Conservation (phyloP, 345 rosid genomes). For the Psidium guajava region DNA sequence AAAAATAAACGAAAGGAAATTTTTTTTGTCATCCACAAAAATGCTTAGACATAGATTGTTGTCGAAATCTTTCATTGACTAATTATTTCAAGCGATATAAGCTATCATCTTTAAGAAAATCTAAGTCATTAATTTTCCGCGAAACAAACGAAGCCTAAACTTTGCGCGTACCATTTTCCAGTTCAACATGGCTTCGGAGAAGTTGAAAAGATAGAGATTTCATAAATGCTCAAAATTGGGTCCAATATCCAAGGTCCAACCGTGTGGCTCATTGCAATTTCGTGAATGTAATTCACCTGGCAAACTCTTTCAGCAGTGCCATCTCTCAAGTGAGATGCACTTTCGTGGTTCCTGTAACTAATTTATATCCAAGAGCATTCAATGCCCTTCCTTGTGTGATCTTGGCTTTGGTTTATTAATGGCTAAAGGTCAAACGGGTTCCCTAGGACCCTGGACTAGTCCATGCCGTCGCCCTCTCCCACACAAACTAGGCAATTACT, state of each 20-base stretch:
- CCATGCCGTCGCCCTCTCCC: accelerated
- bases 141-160: too few relatives aligned
- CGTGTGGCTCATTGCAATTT: neutral
- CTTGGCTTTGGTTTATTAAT: neutral
- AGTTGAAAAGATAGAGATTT: neutral
- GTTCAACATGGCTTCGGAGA: neutral
- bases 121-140: too few relatives aligned
- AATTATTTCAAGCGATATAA: too few relatives aligned
- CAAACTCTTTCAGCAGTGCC: neutral
- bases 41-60: too few relatives aligned
- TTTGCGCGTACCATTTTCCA: neutral
- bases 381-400: neutral
- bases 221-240: neutral
- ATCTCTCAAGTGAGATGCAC: neutral
- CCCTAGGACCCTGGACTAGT: neutral
- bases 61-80: too few relatives aligned
- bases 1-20: too few relatives aligned
- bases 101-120: too few relatives aligned
- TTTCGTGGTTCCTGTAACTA: neutral
- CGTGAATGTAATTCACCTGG: neutral
- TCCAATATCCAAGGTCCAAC: neutral
- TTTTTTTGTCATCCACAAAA: too few relatives aligned
- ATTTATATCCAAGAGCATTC: neutral
- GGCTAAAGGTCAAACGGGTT: accelerated
- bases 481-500: neutral